Conservation (phyloP, 192 early-diverging fungal species). For the Coemansia sp. region DNA sequence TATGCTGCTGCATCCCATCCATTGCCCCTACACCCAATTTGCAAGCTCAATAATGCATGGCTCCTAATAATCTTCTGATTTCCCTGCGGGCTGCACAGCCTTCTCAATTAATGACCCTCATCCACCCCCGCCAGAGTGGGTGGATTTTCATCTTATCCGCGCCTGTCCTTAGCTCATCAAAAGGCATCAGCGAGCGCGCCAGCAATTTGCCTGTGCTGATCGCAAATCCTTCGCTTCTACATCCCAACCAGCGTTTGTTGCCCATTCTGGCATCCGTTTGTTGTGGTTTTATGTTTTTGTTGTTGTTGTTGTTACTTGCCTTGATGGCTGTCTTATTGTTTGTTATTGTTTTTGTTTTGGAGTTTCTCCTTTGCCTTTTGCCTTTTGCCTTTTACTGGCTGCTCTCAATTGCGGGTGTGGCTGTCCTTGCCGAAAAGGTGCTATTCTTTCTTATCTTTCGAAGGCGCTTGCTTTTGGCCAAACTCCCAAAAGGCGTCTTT, state of each 20-base stretch:
- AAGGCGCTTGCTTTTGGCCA: neutral
- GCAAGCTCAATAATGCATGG: neutral
- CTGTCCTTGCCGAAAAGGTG: constrained; percentile 10
- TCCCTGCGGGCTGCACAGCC: constrained; percentile 6
- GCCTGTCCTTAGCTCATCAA: neutral
- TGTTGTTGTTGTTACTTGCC: constrained; percentile 25
- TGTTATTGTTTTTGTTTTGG: constrained; percentile 28
- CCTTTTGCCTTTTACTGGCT: constrained; percentile 1
- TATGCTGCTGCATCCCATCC: too few relatives aligned
- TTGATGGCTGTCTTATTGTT: constrained; percentile 8
- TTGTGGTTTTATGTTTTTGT: neutral
- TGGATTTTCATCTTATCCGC: constrained; percentile 2
- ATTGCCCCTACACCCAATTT: neutral
- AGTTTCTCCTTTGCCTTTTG: neutral
- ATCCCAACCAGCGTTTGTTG: constrained; percentile 11
- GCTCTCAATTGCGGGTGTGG: constrained; percentile 24
- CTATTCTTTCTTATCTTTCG: constrained; percentile 8
- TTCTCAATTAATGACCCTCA: constrained; percentile 1
- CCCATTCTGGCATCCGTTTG: neutral
- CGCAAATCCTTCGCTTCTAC: constrained; percentile 30
- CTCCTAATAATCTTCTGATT: constrained; percentile 1
- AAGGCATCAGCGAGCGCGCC: neutral
- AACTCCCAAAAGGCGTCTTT: neutral
- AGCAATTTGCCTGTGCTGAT: constrained; percentile 10
- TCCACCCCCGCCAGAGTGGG: neutral